Percentiles rank a stretch among this genome's conserved stretches.
These are phyloP conservation scores for Phytophthora aleatoria DNA, from an alignment of 352 stramenopile species.

Conservation along the genomic window DNA sequence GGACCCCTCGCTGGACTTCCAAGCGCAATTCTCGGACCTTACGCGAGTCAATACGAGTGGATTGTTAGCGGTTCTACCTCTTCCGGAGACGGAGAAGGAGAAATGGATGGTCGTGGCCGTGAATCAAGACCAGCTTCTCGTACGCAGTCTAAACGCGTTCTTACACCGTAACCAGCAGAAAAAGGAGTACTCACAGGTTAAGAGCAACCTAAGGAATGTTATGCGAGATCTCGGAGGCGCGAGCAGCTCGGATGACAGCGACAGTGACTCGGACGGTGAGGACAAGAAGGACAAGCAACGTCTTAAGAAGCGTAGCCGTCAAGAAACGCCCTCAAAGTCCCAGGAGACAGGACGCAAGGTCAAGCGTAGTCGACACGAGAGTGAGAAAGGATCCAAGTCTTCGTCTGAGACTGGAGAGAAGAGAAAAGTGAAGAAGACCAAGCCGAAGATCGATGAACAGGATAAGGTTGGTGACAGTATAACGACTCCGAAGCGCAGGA, in stretches of 20 bases:
- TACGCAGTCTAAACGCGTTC: slow-evolving; percentile 70
- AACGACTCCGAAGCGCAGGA: slow-evolving; percentile 45
- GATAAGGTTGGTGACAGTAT: slow-evolving; percentile 14
- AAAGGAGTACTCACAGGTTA: slow-evolving; percentile 49
- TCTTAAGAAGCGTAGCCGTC: slow-evolving; percentile 25
- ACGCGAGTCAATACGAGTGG: slow-evolving; percentile 78
- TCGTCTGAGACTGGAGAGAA: slow-evolving; percentile 12
- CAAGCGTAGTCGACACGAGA: slow-evolving; percentile 26
- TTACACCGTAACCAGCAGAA: slow-evolving; percentile 62
- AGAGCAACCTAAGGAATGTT: slow-evolving; percentile 49
- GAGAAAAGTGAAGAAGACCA: slow-evolving; percentile 22
- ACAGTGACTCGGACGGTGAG: slow-evolving; percentile 29
- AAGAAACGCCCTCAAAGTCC: slow-evolving; percentile 16
- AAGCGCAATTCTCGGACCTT: slow-evolving; percentile 79
- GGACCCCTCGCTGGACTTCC: slow-evolving; percentile 72
- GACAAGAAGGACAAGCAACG: slow-evolving; percentile 31
- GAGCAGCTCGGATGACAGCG: slow-evolving; percentile 35
- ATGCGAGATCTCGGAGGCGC: slow-evolving; percentile 47
- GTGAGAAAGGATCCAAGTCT: slow-evolving; percentile 21
- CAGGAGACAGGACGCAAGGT: slow-evolving; percentile 25
- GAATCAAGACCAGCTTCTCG: slow-evolving; percentile 74
- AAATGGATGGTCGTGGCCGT: slow-evolving; percentile 81
- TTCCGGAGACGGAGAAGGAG: slow-evolving; percentile 57
- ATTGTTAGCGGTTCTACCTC: slow-evolving; percentile 63
- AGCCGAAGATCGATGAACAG: slow-evolving; percentile 15